phyloP scores from a whole-genome alignment of 2,329 filamentous ascomycete species.

The Colletotrichum tropicicola region DNA sequence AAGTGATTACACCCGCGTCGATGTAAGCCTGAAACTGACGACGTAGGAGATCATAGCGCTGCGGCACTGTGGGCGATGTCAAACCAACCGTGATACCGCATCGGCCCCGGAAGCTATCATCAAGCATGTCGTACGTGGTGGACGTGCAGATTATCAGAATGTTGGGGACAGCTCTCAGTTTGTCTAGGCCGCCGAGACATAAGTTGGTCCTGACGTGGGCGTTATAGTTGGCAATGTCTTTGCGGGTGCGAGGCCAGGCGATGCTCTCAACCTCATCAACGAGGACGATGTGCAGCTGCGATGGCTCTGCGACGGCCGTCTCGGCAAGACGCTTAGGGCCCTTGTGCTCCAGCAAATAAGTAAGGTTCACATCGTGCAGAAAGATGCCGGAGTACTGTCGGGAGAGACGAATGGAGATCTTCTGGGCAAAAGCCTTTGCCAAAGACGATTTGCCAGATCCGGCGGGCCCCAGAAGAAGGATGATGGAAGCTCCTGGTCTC shows the following conservation, averaged over 20 bases:
- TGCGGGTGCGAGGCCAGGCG: background rate
- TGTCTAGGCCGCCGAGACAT: background rate
- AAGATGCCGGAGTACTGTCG: accelerated
- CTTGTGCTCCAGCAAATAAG: background rate
- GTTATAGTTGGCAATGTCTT: background rate
- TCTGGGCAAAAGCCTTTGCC: background rate
- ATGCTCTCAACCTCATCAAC: background rate
- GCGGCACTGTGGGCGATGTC: background rate
- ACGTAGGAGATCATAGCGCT: background rate
- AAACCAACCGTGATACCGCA: background rate
- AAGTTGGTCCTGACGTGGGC: background rate
- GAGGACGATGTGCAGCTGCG: background rate
- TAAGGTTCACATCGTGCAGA: background rate
- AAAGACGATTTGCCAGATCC: background rate
- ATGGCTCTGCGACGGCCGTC: background rate
- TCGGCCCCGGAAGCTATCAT: background rate
- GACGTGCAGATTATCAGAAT: background rate
- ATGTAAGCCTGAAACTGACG: background rate
- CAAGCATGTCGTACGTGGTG: background rate
- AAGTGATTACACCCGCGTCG: background rate
- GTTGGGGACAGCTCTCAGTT: background rate
- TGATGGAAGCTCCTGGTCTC: background rate
- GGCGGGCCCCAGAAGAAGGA: background rate
- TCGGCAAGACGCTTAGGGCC: background rate
- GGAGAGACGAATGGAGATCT: background rate